Base-by-base conservation (phyloP, 352 stramenopile species). In the Phytophthora multivora region DNA sequence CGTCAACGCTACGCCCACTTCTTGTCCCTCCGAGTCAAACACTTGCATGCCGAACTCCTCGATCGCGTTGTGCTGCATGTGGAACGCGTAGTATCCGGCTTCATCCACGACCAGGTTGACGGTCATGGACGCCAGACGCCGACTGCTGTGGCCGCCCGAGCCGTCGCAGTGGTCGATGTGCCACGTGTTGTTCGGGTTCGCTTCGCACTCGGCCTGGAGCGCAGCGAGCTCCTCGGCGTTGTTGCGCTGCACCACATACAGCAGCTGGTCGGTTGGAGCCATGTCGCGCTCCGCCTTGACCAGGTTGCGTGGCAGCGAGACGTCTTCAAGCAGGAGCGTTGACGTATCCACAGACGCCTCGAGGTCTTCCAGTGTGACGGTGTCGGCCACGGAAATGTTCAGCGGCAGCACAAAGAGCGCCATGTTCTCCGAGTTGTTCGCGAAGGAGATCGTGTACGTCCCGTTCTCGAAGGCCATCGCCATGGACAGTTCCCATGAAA, bases 41-140 rank as follows among this genome's bases (percentile, higher is more conserved):
- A 75, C 55, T 71, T 71, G 64, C 68, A 80, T 79, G 15, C 57
- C 62, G 25, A 80, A 80, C 63, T 83, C 74, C 8, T 69, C 64
- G 10, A 80, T 66, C 11, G 74, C 74, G 33, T 83, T 77, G 56
- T 83, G 71, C 36, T 83, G 75, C 63, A 80, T 73, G 59, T 83
- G 75, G 45, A 83, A 63, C 30, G 71, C 75, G 42, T 77, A 80
- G 28, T 72, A 74, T 2, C 54, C 64, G 0, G 61, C 31, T 33
- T 66, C 53, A 28, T 66, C 35, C 15, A 83, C 62, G 3, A 75
- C 73, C 51, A 83, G 61, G 51, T 80, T 80, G 39, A 83, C 60
- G 3, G 62, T 64, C 61, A 80, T 80, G 7, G 59, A 45, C 4
- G 64, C 68, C 12, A 76, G 56, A 10, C 59, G 66, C 28, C 65